phyloP scores from a whole-genome alignment of 441 rosid species.

The Raphanus hybrid region DNA sequence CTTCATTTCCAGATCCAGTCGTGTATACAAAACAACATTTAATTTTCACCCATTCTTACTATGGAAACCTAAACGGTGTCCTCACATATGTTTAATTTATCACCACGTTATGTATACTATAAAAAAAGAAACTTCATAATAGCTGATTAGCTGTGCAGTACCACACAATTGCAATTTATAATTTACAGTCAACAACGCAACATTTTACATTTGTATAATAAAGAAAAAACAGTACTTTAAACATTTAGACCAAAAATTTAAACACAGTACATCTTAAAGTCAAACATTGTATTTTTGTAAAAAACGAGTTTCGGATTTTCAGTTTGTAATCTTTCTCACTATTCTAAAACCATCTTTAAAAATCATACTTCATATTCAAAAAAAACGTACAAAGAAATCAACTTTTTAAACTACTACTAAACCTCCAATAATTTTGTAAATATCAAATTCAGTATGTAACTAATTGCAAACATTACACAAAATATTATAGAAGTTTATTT shows the following conservation, averaged over 20 bases:
- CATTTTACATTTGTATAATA: background rate
- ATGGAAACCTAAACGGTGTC: constrained; percentile 4
- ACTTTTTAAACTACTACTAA: background rate
- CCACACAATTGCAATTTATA: background rate
- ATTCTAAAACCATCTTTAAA: background rate
- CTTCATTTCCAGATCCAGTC: constrained; percentile 3
- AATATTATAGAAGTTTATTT: background rate
- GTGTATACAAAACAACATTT: constrained; percentile 5
- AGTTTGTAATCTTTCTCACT: background rate
- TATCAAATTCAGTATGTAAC: background rate
- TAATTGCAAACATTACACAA: background rate
- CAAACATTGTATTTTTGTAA: background rate
- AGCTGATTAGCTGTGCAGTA: background rate
- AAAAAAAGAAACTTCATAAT: background rate
- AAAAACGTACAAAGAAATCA: background rate
- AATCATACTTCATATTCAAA: background rate
- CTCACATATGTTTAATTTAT: background rate
- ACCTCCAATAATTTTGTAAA: background rate
- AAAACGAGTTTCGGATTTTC: background rate
- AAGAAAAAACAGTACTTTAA: background rate
- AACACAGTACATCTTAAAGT: background rate
- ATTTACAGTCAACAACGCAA: constrained; percentile 5
- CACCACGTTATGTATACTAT: background rate
- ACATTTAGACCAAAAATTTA: background rate
- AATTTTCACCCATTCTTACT: constrained; percentile 14